Percentiles rank a stretch among this genome's conserved stretches.
Evolutionary conservation across 2,329 filamentous ascomycete species (phyloP).

Genomic region (Stromatinia cepivora): DNA sequence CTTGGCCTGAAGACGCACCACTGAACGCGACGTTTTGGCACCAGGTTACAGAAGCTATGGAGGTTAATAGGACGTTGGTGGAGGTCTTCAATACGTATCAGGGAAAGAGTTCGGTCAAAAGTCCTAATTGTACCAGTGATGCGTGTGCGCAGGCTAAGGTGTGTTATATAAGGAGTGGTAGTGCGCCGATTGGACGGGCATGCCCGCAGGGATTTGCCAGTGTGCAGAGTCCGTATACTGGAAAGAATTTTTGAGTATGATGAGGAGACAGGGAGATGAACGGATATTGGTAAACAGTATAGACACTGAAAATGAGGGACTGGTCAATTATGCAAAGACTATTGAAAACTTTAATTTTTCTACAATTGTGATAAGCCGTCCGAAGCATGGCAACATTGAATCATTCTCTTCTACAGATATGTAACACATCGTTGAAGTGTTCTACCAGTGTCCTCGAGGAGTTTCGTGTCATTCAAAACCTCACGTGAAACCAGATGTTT

Average conservation of each 20-base stretch:
- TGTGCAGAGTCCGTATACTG: constrained; percentile 44
- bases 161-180: constrained; percentile 60
- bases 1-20: constrained; percentile 50
- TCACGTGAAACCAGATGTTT: neutral
- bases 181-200: constrained; percentile 50
- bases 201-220: constrained; percentile 53
- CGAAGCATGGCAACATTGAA: too few species aligned
- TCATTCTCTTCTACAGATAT: too few species aligned
- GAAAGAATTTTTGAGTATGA: constrained; percentile 39
- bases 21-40: constrained; percentile 63
- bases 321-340: neutral
- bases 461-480: too few species aligned
- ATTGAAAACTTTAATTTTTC: too few species aligned
- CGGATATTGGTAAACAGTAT: neutral
- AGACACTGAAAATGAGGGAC: neutral
- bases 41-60: constrained; percentile 57
- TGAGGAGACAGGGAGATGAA: neutral
- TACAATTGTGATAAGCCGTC: too few species aligned
- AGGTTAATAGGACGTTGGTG: constrained; percentile 51
- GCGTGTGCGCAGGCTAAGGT: constrained; percentile 55
- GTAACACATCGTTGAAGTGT: too few species aligned
- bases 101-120: constrained; percentile 52
- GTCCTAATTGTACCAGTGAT: constrained; percentile 52
- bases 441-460: too few species aligned
- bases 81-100: constrained; percentile 52